Percentiles rank a stretch among this genome's conserved stretches.
These are phyloP conservation scores for Leccinum pellstonianum DNA, from an alignment of 768 basidiomycete species.

Conservation along the genomic window DNA sequence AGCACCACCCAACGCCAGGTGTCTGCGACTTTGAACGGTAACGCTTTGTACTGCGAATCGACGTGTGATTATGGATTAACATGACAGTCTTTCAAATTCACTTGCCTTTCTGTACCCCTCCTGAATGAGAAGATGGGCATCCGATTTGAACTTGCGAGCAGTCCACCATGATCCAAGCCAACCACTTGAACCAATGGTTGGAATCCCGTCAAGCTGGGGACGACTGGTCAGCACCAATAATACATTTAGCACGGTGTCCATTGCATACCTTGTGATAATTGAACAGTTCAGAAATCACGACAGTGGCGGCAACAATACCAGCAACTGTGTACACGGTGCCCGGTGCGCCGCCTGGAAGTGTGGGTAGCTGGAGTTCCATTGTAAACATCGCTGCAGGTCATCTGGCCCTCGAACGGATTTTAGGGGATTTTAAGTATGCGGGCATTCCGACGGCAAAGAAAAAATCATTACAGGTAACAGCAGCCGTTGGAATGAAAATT, in stretches of 20 bases:
- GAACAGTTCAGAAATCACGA: slow-evolving; percentile 5
- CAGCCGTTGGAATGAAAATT: too few relatives aligned
- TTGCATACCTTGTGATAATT: too few relatives aligned
- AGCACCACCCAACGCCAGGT: too few relatives aligned
- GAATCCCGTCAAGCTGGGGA: slow-evolving; percentile 30
- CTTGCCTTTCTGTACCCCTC: slow-evolving; percentile 16
- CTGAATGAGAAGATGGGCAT: slow-evolving; percentile 19
- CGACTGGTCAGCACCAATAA: background rate
- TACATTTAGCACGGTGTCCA: background rate
- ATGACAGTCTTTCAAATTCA: background rate
- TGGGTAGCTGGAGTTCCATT: background rate
- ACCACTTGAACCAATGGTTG: slow-evolving; percentile 18
- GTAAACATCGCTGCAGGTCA: background rate
- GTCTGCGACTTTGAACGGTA: background rate
- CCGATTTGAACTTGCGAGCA: too few relatives aligned
- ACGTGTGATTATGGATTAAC: background rate
- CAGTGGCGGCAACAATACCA: slow-evolving; percentile 5
- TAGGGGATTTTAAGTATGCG: too few relatives aligned
- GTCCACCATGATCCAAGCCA: too few relatives aligned
- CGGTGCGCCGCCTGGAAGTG: background rate
- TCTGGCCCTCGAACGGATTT: too few relatives aligned
- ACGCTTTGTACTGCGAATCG: background rate
- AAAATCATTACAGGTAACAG: too few relatives aligned
- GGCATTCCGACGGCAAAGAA: too few relatives aligned
- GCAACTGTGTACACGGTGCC: slow-evolving; percentile 9